Evolutionary conservation across 768 basidiomycete genomes (phyloP), one percentile per base, ranked within the genome.

Genomic region (Trichaptum fuscoviolaceum): DNA sequence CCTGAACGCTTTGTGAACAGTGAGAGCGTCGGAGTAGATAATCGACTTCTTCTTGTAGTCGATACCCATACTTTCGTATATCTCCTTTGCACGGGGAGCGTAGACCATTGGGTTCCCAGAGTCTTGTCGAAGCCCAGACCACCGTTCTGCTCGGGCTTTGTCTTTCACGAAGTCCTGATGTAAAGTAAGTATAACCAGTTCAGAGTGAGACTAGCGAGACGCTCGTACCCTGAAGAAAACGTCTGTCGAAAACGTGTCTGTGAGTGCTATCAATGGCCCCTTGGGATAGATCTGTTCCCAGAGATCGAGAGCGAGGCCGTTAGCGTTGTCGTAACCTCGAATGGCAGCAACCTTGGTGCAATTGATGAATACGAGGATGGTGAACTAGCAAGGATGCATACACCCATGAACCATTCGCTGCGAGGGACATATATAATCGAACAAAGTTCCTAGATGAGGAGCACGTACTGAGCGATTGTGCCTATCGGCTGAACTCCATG

Each of bases 361-460:
- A 67, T 8, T 26, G 58, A 62, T 36, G 17, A 24, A 23, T 62
- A 10, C 5, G 57, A 60, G 26, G 62, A 58, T 8, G 26, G 57
- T 64, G 25, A 42, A 24, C 67, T n/a, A 62, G 58, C 69, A 15
- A 34, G 30, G 25, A 58, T 65, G 62, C 73, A 62, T 77, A 90
- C 92, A 65, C 87, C 93, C 93, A 95, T 95, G 73, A 91, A 92
- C 93, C 93, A 95, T 78, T 95, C 93, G 73, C 92, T 91, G 8
- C 30, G 30, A 30, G 30, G 30, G 30, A 8, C 30, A 30, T 30
- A 30, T 30, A 30, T 3, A 67, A n/a, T 20, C 63, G 24, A 65
- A 62, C 7, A 36, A 63, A 63, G 62, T 35, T 0, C 59, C 26
- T 62, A 0, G 30, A 17, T 9, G 18, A 23, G 63, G 18, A 58